These are phyloP conservation scores for Botrytis sinoallii DNA, from an alignment of 2,329 filamentous ascomycete genomes.

Conservation along the genomic window DNA sequence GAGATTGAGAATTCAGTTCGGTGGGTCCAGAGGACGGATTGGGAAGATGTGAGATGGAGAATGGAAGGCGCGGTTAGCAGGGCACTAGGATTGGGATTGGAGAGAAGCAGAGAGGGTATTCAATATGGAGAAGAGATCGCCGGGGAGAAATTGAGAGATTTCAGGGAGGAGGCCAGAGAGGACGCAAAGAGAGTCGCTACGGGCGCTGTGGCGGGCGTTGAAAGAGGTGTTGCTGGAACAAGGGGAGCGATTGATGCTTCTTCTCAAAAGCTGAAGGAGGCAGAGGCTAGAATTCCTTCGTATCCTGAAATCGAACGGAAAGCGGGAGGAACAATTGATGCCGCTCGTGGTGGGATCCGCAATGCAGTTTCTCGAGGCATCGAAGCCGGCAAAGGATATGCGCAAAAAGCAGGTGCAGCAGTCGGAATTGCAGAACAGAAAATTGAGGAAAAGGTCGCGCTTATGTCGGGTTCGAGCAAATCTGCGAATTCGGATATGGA, in stretches of 20 bases:
- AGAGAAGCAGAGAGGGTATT: slow-evolving; percentile 35
- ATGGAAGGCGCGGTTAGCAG: slow-evolving; percentile 50
- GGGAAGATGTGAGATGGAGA: slow-evolving; percentile 58
- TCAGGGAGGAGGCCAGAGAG: slow-evolving; percentile 41
- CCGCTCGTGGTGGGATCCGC: slow-evolving; percentile 41
- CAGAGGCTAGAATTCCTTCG: slow-evolving; percentile 29
- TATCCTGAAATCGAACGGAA: slow-evolving; percentile 28
- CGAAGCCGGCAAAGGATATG: slow-evolving; percentile 40
- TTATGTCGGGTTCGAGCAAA: slow-evolving; percentile 25
- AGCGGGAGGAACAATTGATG: slow-evolving; percentile 39
- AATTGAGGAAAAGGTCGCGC: slow-evolving; percentile 28
- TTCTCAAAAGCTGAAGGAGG: slow-evolving; percentile 28
- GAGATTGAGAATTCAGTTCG: slow-evolving; percentile 66
- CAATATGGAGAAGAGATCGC: slow-evolving; percentile 35
- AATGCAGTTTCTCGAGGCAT: slow-evolving; percentile 38
- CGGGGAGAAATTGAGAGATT: slow-evolving; percentile 39
- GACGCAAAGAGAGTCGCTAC: slow-evolving; percentile 35
- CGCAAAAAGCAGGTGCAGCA: slow-evolving; percentile 42
- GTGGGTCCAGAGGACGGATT: slow-evolving; percentile 65
- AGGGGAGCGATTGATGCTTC: slow-evolving; percentile 25
- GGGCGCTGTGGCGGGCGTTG: slow-evolving; percentile 27
- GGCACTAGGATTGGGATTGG: slow-evolving; percentile 39
- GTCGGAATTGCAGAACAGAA: slow-evolving; percentile 40
- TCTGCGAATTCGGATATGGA: slow-evolving; percentile 38
- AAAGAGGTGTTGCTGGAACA: slow-evolving; percentile 25